Percentiles rank a stretch among this genome's conserved stretches.
Evolutionary conservation across 331 rosid genomes (phyloP).

Genomic region (Acacia concinna): DNA sequence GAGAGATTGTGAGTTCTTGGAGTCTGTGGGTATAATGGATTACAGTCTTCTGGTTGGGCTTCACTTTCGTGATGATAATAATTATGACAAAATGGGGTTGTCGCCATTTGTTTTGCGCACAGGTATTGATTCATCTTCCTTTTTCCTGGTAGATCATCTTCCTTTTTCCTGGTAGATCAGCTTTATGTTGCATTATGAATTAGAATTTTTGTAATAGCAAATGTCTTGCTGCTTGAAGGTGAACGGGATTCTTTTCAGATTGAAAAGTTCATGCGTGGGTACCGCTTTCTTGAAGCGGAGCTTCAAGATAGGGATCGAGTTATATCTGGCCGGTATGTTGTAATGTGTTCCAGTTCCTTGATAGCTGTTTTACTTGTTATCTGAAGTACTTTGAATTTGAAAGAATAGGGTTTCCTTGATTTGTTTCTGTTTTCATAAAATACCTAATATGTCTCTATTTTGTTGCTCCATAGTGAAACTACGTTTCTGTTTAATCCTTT

Average conservation of each 20-base stretch:
- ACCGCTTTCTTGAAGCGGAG: conserved; percentile 95
- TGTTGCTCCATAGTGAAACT: not conserved
- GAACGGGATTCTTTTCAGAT: conserved; percentile 74
- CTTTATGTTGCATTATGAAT: conserved; percentile 9
- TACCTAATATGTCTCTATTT: not conserved
- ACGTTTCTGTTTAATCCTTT: not conserved
- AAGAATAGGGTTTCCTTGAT: conserved; percentile 10
- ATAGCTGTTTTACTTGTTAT: not conserved
- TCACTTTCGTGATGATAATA: conserved; percentile 86
- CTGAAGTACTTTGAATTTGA: not conserved
- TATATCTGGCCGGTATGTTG: conserved; percentile 79
- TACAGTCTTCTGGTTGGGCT: conserved; percentile 95
- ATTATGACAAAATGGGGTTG: conserved; percentile 80
- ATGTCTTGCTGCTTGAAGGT: conserved; percentile 51
- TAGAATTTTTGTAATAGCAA: conserved; percentile 7
- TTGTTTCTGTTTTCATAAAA: not conserved
- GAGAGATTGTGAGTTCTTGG: conserved; percentile 89
- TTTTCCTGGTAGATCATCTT: not conserved
- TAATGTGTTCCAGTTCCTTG: conserved; percentile 25
- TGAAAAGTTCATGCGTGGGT: conserved; percentile 89
- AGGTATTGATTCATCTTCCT: conserved; percentile 51
- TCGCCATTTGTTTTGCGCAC: conserved; percentile 88
- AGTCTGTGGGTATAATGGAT: conserved; percentile 93
- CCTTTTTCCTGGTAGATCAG: not conserved
- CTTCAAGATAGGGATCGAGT: conserved; percentile 89